Evolutionary conservation across 1,139 yeast genomes (phyloP).

Genomic region (Pneumocystis murina): DNA sequence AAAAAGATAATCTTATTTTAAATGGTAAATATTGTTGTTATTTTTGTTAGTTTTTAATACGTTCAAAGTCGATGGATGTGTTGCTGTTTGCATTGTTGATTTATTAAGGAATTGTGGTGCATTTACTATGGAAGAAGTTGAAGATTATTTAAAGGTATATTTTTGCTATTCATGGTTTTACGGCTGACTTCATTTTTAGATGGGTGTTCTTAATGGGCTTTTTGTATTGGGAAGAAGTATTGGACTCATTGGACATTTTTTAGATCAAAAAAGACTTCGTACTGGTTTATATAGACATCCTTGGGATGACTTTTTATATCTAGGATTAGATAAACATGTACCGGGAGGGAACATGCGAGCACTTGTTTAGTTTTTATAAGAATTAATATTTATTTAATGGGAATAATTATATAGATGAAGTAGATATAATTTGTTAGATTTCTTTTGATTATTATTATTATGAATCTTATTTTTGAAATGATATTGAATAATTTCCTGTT

Average conservation of each 20-base stretch:
- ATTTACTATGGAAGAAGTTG: conserved; percentile 31
- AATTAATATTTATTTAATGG: neutral
- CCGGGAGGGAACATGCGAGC: neutral
- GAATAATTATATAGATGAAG: neutral
- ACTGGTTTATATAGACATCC: conserved; percentile 35
- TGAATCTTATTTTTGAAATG: neutral
- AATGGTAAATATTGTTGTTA: neutral
- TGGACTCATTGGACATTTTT: conserved; percentile 34
- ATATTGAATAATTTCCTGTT: neutral
- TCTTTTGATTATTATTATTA: neutral
- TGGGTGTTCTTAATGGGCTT: conserved; percentile 35
- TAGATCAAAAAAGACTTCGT: conserved; percentile 34
- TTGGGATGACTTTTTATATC: conserved; percentile 34
- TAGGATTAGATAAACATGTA: conserved; percentile 10
- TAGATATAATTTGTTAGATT: neutral
- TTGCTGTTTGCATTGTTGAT: conserved; percentile 33
- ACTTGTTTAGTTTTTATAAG: neutral
- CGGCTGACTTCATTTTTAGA: conserved; percentile 13
- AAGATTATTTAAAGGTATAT: conserved; percentile 26
- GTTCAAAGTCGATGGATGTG: conserved; percentile 32
- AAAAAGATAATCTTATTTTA: conserved; percentile 33
- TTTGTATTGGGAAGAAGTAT: conserved; percentile 34
- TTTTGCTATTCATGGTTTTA: neutral
- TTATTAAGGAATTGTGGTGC: conserved; percentile 33
- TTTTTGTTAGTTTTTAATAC: neutral